Percentiles rank a stretch among this genome's conserved stretches.
Evolutionary conservation across 2,329 filamentous ascomycete species (phyloP).

Genomic region (Colletotrichum eleusines): DNA sequence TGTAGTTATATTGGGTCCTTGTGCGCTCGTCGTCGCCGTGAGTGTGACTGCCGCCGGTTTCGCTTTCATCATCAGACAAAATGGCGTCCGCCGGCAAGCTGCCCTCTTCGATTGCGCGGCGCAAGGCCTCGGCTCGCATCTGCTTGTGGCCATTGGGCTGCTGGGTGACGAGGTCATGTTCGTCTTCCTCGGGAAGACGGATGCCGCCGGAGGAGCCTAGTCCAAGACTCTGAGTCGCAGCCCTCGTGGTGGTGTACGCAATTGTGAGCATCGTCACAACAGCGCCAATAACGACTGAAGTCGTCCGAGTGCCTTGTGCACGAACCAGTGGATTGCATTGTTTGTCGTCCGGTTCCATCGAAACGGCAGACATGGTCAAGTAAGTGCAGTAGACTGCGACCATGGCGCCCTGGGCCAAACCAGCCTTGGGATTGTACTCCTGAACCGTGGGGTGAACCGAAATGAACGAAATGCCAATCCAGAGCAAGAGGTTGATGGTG

Average conservation of each 20-base stretch:
- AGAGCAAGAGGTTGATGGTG: slow-evolving; percentile 89
- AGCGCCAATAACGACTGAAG: slow-evolving; percentile 91
- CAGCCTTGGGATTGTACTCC: slow-evolving; percentile 91
- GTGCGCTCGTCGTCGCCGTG: slow-evolving; percentile 86
- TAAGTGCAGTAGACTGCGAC: slow-evolving; percentile 99
- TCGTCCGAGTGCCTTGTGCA: slow-evolving; percentile 88
- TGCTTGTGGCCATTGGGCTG: slow-evolving; percentile 85
- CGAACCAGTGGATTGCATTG: slow-evolving; percentile 92
- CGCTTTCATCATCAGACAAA: slow-evolving; percentile 78
- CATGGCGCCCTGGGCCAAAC: slow-evolving; percentile 96
- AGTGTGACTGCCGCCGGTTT: slow-evolving; percentile 70
- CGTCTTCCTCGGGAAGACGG: slow-evolving; percentile 76
- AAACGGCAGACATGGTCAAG: slow-evolving; percentile 96
- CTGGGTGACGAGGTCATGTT: slow-evolving; percentile 89
- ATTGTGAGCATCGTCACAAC: slow-evolving; percentile 97
- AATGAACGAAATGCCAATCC: slow-evolving; percentile 82
- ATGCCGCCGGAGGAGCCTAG: slow-evolving; percentile 71
- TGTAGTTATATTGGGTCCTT: slow-evolving; percentile 95
- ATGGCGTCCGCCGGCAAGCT: slow-evolving; percentile 92
- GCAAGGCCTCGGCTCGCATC: slow-evolving; percentile 92
- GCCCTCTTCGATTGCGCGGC: slow-evolving; percentile 91
- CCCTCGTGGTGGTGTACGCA: slow-evolving; percentile 96
- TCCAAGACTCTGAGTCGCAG: slow-evolving; percentile 89
- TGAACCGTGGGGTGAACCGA: slow-evolving; percentile 93
- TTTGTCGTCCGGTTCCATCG: slow-evolving; percentile 96